Conservation (phyloP, 2,329 filamentous ascomycete species). For the Ceratocystis papillata region DNA sequence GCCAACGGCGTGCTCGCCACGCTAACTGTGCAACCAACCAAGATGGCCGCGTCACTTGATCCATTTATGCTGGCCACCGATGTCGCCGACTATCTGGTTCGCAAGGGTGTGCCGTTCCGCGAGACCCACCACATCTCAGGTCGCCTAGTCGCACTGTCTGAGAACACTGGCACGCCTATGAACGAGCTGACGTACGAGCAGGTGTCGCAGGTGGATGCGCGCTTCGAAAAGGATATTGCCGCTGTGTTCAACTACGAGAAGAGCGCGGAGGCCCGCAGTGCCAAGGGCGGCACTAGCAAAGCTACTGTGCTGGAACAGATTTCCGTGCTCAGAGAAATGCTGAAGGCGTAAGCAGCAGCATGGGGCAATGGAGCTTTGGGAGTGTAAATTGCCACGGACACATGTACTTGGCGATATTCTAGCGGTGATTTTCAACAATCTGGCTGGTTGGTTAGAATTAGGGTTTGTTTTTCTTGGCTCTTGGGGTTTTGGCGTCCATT, state of each 20-base stretch:
- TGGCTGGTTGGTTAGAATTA: neutral
- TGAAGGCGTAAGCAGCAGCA: conserved; percentile 27
- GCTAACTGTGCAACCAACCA: conserved; percentile 55
- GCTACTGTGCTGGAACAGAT: conserved; percentile 56
- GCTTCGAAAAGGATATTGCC: conserved; percentile 61
- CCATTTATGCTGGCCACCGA: conserved; percentile 74
- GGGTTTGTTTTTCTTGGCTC: conserved; percentile 3
- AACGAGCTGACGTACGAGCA: conserved; percentile 57
- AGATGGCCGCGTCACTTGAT: conserved; percentile 68
- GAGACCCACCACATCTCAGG: conserved; percentile 73
- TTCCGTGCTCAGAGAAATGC: conserved; percentile 37
- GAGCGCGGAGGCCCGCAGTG: conserved; percentile 67
- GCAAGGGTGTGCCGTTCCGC: conserved; percentile 62
- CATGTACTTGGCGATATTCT: neutral
- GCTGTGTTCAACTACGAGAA: conserved; percentile 69
- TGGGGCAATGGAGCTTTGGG: neutral
- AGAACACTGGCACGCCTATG: conserved; percentile 56
- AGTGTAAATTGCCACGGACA: neutral
- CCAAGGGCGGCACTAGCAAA: conserved; percentile 68
- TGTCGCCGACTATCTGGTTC: conserved; percentile 53
- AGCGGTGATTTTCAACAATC: neutral
- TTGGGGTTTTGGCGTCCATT: conserved; percentile 6
- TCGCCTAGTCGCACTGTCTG: conserved; percentile 55
- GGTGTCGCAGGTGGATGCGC: conserved; percentile 54
- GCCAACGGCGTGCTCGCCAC: conserved; percentile 71